Percentiles rank a stretch among this genome's conserved stretches.
Evolutionary conservation across 129 eudicot genomes (phyloP).

Genomic region (Flaveria trinervia): DNA sequence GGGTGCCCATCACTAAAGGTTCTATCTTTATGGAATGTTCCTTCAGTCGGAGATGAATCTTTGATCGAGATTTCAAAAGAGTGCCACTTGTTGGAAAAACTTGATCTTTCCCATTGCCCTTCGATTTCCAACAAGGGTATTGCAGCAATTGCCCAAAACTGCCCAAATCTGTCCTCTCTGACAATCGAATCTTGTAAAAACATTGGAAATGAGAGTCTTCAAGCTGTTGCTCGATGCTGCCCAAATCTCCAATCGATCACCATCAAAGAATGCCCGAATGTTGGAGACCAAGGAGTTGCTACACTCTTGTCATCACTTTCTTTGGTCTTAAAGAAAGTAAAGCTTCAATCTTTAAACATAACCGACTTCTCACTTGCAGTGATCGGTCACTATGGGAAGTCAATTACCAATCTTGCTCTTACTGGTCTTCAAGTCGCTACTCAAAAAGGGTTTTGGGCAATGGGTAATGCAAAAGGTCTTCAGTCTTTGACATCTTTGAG

Average conservation of each 20-base stretch:
- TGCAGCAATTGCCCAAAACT: slow-evolving; percentile 59
- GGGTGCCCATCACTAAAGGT: slow-evolving; percentile 87
- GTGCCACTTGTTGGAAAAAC: slow-evolving; percentile 74
- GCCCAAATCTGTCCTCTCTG: slow-evolving; percentile 65
- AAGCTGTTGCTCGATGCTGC: slow-evolving; percentile 69
- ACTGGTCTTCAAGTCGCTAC: slow-evolving; percentile 60
- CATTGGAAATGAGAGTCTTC: slow-evolving; percentile 72
- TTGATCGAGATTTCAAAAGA: slow-evolving; percentile 70
- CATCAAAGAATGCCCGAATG: slow-evolving; percentile 68
- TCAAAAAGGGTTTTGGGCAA: slow-evolving; percentile 93
- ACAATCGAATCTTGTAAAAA: slow-evolving; percentile 69
- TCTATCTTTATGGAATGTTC: slow-evolving; percentile 81
- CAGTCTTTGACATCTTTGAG: slow-evolving; percentile 50
- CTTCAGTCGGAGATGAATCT: slow-evolving; percentile 65
- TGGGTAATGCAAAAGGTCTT: slow-evolving; percentile 88
- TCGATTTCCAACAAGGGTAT: slow-evolving; percentile 75
- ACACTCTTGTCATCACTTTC: slow-evolving; percentile 67
- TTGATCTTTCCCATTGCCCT: slow-evolving; percentile 80
- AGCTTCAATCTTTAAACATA: slow-evolving; percentile 63
- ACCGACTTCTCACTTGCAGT: slow-evolving; percentile 88
- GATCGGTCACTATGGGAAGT: slow-evolving; percentile 82
- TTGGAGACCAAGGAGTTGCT: slow-evolving; percentile 85
- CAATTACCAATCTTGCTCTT: slow-evolving; percentile 65
- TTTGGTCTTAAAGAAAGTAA: slow-evolving; percentile 54
- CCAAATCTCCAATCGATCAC: slow-evolving; percentile 67